Evolutionary conservation across 495 filamentous ascomycete genomes (phyloP).

Genomic region (Penicillium simplicissimum): DNA sequence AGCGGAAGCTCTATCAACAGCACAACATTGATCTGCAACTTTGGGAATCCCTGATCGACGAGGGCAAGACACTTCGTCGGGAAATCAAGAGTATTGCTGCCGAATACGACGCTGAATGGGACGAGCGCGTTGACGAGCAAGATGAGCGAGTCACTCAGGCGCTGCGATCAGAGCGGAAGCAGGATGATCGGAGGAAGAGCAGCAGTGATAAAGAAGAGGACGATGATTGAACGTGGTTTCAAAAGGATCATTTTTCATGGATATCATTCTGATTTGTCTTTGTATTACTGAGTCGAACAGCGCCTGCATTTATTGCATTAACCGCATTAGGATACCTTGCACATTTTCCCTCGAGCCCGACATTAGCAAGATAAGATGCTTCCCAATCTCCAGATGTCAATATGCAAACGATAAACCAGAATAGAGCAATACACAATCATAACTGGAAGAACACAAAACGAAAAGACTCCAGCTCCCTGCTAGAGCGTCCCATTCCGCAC

Average conservation of each 20-base stretch:
- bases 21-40: constrained; percentile 71
- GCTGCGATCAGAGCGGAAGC: constrained; percentile 60
- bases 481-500: constrained; percentile 44
- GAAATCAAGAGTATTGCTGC: constrained; percentile 82
- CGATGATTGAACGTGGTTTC: constrained; percentile 36
- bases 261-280: constrained; percentile 2
- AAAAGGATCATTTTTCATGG: neutral
- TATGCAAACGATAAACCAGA: constrained; percentile 2
- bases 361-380: neutral
- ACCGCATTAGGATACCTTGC: constrained; percentile 6
- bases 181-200: constrained; percentile 52
- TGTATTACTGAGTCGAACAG: neutral
- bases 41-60: constrained; percentile 80
- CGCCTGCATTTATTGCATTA: constrained; percentile 7
- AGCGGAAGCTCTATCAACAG: constrained; percentile 72
- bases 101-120: constrained; percentile 94
- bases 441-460: neutral
- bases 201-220: constrained; percentile 43
- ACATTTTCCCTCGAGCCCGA: neutral
- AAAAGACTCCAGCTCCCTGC: constrained; percentile 3
- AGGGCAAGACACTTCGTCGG: constrained; percentile 73
- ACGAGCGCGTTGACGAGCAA: constrained; percentile 78
- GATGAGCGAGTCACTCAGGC: constrained; percentile 70
- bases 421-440: constrained; percentile 6
- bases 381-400: neutral